Conservation (phyloP, 2,329 filamentous ascomycete species). For the Fusarium tuaranense region DNA sequence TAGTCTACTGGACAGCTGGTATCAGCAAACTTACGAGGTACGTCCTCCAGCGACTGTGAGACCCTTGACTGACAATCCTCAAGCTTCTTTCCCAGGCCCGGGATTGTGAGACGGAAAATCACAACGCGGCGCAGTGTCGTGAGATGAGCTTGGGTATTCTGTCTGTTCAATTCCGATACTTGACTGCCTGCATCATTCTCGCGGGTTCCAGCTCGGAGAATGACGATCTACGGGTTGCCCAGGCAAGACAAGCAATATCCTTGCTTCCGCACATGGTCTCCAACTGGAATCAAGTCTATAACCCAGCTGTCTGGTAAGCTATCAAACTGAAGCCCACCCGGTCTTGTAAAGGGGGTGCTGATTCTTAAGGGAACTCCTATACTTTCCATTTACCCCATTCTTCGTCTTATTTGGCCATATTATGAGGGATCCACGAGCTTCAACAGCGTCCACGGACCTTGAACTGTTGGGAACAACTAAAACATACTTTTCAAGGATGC, state of each 20-base stretch:
- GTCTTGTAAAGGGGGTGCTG: too few relatives aligned
- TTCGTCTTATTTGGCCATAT: neutral
- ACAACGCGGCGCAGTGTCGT: neutral
- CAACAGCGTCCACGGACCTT: neutral
- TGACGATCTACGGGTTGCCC: neutral
- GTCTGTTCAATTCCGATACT: neutral
- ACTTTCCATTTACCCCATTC: neutral
- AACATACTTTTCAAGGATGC: neutral
- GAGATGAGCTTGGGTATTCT: neutral
- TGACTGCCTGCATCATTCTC: neutral
- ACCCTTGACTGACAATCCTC: neutral
- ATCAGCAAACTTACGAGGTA: neutral
- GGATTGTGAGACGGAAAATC: neutral
- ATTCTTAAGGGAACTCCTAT: neutral
- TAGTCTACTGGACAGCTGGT: neutral
- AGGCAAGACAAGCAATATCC: neutral
- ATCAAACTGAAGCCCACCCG: too few relatives aligned
- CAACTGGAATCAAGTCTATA: neutral
- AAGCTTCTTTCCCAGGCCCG: neutral
- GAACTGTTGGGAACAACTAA: neutral
- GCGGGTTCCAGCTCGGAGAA: neutral
- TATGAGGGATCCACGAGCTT: neutral
- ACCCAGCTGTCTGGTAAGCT: neutral
- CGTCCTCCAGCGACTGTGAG: too few relatives aligned
- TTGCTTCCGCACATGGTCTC: neutral